These are phyloP conservation scores for Rhizopogon sp. DNA, from an alignment of 768 basidiomycete species.

Conservation along the genomic window DNA sequence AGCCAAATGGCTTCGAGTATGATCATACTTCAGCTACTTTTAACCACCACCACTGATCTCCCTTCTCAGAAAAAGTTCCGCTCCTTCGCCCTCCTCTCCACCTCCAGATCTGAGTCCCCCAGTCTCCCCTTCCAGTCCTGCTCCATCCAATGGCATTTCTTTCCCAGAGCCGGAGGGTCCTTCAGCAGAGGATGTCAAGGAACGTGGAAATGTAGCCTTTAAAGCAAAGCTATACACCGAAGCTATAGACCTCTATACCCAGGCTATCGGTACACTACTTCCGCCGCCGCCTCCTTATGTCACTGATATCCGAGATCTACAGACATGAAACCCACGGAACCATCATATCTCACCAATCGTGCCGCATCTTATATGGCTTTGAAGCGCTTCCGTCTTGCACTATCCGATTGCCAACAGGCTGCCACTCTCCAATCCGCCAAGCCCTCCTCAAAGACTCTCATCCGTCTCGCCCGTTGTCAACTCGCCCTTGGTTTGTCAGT, in stretches of 20 bases:
- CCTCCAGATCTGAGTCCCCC: conserved; percentile 10
- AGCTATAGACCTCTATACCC: conserved; percentile 70
- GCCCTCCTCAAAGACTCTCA: conserved; percentile 72
- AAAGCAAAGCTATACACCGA: conserved; percentile 59
- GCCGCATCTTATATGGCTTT: conserved; percentile 82
- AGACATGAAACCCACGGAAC: conserved; percentile 62
- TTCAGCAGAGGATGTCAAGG: conserved; percentile 55
- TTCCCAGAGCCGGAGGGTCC: conserved; percentile 27
- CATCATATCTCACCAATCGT: conserved; percentile 79
- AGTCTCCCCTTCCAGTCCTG: conserved; percentile 11
- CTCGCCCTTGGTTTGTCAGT: conserved; percentile 69
- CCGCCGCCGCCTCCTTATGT: conserved; percentile 16
- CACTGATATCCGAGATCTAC: conserved; percentile 2
- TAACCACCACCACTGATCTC: conserved; percentile 4
- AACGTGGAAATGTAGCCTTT: conserved; percentile 72
- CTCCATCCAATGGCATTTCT: conserved; percentile 6
- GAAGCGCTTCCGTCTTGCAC: conserved; percentile 69
- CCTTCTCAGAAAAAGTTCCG: conserved; percentile 9
- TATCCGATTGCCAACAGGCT: conserved; percentile 77
- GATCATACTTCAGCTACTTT: not conserved
- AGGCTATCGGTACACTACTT: conserved; percentile 57
- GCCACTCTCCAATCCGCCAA: conserved; percentile 53
- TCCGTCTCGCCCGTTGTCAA: conserved; percentile 82
- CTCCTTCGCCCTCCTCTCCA: conserved; percentile 1
- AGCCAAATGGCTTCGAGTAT: conserved; percentile 19